Conservation (phyloP, 2,329 filamentous ascomycete genomes). For the Botryotinia convoluta region DNA sequence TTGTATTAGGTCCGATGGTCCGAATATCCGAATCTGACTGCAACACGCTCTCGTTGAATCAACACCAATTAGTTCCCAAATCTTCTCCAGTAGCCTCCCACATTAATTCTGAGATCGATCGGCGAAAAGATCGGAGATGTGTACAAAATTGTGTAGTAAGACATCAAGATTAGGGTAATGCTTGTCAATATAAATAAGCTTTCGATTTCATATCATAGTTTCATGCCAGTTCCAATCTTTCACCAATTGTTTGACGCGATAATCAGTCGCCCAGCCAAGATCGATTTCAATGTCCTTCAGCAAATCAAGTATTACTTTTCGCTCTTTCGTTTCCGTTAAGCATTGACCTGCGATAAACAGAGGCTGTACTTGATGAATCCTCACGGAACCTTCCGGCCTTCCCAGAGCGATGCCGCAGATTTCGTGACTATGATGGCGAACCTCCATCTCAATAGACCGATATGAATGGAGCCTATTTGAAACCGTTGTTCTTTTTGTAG, state of each 20-base stretch:
- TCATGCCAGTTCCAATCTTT: constrained; percentile 42
- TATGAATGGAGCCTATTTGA: constrained; percentile 55
- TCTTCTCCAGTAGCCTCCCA: not conserved
- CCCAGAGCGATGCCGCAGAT: constrained; percentile 60
- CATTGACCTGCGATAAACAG: constrained; percentile 63
- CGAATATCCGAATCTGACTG: not conserved
- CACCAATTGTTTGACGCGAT: constrained; percentile 54
- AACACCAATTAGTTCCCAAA: not conserved
- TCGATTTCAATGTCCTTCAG: constrained; percentile 60
- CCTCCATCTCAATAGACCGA: constrained; percentile 53
- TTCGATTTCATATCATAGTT: not conserved
- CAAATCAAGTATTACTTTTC: constrained; percentile 53
- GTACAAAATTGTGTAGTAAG: not conserved
- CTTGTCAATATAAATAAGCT: not conserved
- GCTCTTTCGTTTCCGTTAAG: constrained; percentile 52
- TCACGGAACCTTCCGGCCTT: constrained; percentile 53
- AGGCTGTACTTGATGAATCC: constrained; percentile 57
- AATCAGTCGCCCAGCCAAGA: constrained; percentile 61
- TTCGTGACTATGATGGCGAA: constrained; percentile 56
- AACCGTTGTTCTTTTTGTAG: constrained; percentile 50
- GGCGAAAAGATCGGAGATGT: not conserved
- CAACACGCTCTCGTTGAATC: not conserved
- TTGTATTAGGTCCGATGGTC: not conserved
- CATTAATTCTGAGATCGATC: too few relatives aligned
- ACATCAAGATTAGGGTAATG: not conserved